phyloP scores from a whole-genome alignment of 2,329 filamentous ascomycete species.

The Arthroderma sp. region DNA sequence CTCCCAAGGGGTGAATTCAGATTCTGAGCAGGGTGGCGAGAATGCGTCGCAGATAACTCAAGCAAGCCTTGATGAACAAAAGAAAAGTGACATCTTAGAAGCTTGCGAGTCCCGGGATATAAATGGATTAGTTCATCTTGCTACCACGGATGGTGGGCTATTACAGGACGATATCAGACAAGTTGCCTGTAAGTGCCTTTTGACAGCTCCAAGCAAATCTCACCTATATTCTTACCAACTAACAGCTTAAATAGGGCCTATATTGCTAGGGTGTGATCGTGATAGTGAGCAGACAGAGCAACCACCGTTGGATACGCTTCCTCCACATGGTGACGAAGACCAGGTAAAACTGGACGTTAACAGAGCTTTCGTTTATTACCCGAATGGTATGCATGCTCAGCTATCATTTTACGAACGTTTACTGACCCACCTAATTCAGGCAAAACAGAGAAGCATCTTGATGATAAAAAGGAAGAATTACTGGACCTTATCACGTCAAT shows the following conservation, averaged over 20 bases:
- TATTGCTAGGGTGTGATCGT: slow-evolving; percentile 32
- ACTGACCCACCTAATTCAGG: slow-evolving; percentile 35
- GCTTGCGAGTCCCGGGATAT: slow-evolving; percentile 50
- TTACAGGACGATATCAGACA: slow-evolving; percentile 55
- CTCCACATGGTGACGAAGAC: slow-evolving; percentile 71
- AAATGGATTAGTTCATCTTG: slow-evolving; percentile 42
- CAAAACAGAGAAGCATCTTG: slow-evolving; percentile 55
- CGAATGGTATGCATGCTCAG: slow-evolving; percentile 29
- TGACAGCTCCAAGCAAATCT: background rate
- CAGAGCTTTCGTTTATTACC: slow-evolving; percentile 95
- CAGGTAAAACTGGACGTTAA: slow-evolving; percentile 89
- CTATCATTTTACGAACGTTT: slow-evolving; percentile 8
- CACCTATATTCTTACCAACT: background rate
- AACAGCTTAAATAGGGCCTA: slow-evolving; percentile 18
- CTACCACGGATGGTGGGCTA: slow-evolving; percentile 53
- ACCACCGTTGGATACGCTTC: slow-evolving; percentile 46
- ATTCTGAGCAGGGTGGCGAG: too few relatives aligned
- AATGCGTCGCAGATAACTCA: too few relatives aligned
- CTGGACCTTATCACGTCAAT: slow-evolving; percentile 68
- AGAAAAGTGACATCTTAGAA: slow-evolving; percentile 40
- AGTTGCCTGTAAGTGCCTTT: slow-evolving; percentile 54
- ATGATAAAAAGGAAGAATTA: slow-evolving; percentile 59
- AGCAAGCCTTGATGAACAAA: slow-evolving; percentile 6
- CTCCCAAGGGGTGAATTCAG: too few relatives aligned
- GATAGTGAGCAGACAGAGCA: slow-evolving; percentile 7